Base-by-base conservation (phyloP, 169 alveolate species). In the Eimeria falciformis region DNA sequence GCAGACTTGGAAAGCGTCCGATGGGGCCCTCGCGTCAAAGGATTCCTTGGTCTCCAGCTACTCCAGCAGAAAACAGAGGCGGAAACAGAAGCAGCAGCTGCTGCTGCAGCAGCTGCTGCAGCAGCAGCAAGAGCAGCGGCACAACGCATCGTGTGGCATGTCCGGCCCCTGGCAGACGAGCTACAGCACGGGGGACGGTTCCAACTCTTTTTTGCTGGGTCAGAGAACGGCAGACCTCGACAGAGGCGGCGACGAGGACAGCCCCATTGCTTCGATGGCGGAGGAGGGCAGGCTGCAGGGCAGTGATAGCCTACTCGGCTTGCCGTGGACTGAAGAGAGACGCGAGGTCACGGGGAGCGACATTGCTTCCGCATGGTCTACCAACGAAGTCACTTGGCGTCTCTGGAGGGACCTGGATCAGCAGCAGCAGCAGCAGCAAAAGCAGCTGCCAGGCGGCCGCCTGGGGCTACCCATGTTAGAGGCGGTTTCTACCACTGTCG, bases 81-180 rank as follows among this genome's bases (percentile, higher is more conserved):
- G 82, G 12, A 29, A 33, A 23, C 12, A 18, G 2, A 5, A 45
- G 86, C n/a, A 68, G 65, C 86, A 47, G 68, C 68, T 9, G 56
- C 46, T 77, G 65, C 86, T 46, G 86, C 69, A 77, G 86, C 33
- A 68, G 47, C 21, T 9, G 47, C 79, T 25, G 79, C 79, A 68
- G 79, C 50, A 25, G 47, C 79, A 23, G 47, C 50, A 68, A 47
- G 29, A n/a, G 45, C n/a, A 18, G 68, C 65, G 65, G 65, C 40
- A 23, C 18, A 29, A 25, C 69, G 86, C 65, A n/a, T 21, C 68
- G 14, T 65, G 69, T 7, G 43, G 69, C 27, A 6, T 40, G 27
- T 33, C 33, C 33, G 23, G 68, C 4, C 4, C 40, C 84, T 43
- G 50, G n/a, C 40, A 46, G 9, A 5, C 50, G 82, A 4, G 82